These are phyloP conservation scores for Ceratocystis lukuohia DNA, from an alignment of 2,329 filamentous ascomycete species.

Conservation along the genomic window DNA sequence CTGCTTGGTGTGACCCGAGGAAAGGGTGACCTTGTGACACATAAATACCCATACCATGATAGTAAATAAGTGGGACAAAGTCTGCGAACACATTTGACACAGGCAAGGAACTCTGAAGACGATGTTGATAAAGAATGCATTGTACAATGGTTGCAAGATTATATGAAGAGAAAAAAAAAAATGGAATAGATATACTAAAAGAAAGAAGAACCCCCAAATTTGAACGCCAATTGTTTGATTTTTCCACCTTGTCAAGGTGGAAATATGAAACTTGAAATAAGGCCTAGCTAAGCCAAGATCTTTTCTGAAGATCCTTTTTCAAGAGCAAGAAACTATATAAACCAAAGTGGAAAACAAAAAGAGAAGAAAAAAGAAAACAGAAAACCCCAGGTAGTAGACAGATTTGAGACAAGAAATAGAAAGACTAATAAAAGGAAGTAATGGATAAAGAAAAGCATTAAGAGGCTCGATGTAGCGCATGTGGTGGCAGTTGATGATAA, in stretches of 20 bases:
- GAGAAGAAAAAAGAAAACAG: conserved; percentile 4
- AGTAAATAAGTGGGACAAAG: not conserved
- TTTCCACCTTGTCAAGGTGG: not conserved
- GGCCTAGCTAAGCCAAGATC: conserved; percentile 1
- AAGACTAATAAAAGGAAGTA: conserved; percentile 11
- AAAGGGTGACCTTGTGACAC: not conserved
- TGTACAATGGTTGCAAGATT: not conserved
- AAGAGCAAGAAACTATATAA: conserved; percentile 4
- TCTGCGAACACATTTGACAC: not conserved
- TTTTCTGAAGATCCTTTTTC: not conserved
- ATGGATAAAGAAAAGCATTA: not conserved
- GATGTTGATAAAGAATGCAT: not conserved
- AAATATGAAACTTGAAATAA: conserved; percentile 5
- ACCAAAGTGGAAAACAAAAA: not conserved
- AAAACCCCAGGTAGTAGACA: not conserved
- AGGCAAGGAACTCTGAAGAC: too few relatives aligned
- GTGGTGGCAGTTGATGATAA: conserved; percentile 2
- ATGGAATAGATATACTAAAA: conserved; percentile 1
- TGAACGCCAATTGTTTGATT: conserved; percentile 6
- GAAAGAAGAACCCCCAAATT: not conserved
- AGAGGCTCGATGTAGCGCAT: not conserved
- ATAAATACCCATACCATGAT: not conserved
- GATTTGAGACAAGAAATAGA: conserved; percentile 6
- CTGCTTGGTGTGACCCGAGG: not conserved
- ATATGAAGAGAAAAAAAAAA: not conserved